phyloP scores from a whole-genome alignment of 23 red algal genomes.

The Gracilaria gracilis region DNA sequence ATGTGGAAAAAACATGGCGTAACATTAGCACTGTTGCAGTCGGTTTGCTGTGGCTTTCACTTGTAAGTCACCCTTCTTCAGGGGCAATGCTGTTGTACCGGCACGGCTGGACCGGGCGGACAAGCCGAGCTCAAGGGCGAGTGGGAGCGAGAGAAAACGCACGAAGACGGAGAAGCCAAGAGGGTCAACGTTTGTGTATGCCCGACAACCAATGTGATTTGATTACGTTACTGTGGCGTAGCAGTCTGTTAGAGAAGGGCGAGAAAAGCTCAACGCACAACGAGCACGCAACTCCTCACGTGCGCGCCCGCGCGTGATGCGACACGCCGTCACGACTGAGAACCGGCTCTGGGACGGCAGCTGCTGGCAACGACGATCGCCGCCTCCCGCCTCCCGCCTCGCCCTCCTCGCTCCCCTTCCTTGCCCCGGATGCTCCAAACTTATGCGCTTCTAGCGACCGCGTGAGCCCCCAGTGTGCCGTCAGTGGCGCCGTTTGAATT shows the following conservation, averaged over 20 bases:
- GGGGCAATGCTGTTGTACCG: background rate
- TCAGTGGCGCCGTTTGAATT: background rate
- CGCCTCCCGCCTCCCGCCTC: background rate
- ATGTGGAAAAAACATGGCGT: background rate
- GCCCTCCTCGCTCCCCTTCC: background rate
- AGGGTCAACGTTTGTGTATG: background rate
- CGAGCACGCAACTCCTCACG: background rate
- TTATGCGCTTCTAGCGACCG: background rate
- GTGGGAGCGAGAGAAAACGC: background rate
- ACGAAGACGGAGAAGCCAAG: background rate
- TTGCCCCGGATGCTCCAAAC: background rate
- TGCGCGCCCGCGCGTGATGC: constrained; percentile 24
- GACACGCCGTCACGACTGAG: constrained; percentile 10
- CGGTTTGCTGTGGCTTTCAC: background rate
- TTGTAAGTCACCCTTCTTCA: background rate
- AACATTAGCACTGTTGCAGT: background rate
- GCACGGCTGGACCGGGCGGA: background rate
- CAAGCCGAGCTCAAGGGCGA: background rate
- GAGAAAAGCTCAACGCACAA: background rate
- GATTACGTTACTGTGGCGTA: background rate
- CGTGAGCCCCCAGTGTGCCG: too few relatives aligned
- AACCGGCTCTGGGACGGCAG: background rate
- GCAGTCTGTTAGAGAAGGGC: constrained; percentile 25
- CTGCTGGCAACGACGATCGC: background rate
- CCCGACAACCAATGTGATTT: background rate